These are phyloP conservation scores for Wallacemonas rigidus DNA, from an alignment of 208 protist genomes.

Conservation along the genomic window DNA sequence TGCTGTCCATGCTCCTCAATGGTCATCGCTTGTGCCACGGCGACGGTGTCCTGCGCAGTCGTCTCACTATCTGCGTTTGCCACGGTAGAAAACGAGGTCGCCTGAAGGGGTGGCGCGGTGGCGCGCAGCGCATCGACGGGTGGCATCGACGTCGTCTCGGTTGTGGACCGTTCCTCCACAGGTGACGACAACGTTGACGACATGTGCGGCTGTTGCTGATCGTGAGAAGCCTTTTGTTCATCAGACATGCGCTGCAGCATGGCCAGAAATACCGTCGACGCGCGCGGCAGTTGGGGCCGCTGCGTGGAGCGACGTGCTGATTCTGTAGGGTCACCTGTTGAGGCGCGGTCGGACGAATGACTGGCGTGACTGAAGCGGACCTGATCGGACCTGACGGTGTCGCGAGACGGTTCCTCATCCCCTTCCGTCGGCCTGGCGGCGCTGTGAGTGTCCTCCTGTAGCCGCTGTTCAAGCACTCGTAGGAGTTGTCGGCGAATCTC, in stretches of 20 bases:
- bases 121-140: constrained; percentile 1
- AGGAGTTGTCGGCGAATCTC: constrained; percentile 40
- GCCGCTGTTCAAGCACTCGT: constrained; percentile 37
- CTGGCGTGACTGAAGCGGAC: constrained; percentile 11
- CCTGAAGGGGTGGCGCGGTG: constrained; percentile 3
- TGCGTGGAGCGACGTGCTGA: constrained; percentile 12
- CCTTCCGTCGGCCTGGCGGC: background rate
- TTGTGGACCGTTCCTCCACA: background rate
- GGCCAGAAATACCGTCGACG: constrained; percentile 38
- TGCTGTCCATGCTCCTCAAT: background rate
- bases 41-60: too few relatives aligned
- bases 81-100: background rate
- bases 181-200: background rate
- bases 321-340: constrained; percentile 2
- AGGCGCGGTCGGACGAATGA: background rate
- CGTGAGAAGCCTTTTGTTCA: constrained; percentile 13
- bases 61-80: too few relatives aligned
- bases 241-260: constrained; percentile 35
- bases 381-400: constrained; percentile 2
- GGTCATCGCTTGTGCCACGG: background rate
- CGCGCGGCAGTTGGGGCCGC: constrained; percentile 29
- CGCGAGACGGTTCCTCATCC: constrained; percentile 12
- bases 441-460: constrained; percentile 21
- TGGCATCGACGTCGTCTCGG: background rate
- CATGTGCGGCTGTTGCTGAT: constrained; percentile 6